Conservation (phyloP, 106 monocot species). For the Iris macrosiphon region DNA sequence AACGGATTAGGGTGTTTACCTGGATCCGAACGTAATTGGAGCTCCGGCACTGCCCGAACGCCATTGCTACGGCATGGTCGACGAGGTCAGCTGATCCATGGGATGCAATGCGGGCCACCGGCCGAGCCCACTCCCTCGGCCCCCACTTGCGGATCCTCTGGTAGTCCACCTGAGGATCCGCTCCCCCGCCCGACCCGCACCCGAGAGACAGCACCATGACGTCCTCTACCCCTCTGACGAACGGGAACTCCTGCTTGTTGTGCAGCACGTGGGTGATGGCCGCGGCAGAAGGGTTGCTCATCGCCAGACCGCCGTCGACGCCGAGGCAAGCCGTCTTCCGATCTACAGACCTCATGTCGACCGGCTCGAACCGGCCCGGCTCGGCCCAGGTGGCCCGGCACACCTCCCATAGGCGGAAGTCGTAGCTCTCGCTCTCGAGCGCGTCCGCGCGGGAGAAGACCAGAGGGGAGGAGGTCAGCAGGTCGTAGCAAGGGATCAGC, state of each 20-base stretch:
- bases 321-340: conserved; percentile 35
- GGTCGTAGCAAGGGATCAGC: conserved; percentile 64
- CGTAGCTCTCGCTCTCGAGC: conserved; percentile 31
- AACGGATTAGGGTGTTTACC: too few species aligned
- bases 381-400: conserved; percentile 41
- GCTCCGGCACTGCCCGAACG: conserved; percentile 53
- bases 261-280: conserved; percentile 73
- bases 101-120: conserved; percentile 37
- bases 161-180: conserved; percentile 5
- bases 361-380: conserved; percentile 31
- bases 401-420: conserved; percentile 55
- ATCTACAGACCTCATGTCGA: conserved; percentile 42
- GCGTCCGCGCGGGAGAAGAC: conserved; percentile 65
- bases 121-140: conserved; percentile 17
- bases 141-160: conserved; percentile 24
- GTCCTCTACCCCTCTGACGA: conserved; percentile 69
- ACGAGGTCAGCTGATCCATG: conserved; percentile 60
- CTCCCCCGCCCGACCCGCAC: neutral
- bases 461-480: conserved; percentile 44
- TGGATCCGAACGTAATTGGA: conserved; percentile 66
- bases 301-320: conserved; percentile 53
- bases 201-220: conserved; percentile 73
- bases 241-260: conserved; percentile 79
- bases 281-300: conserved; percentile 66
- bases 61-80: conserved; percentile 62